Conservation (phyloP, 2,329 filamentous ascomycete species). For the Talaromyces sp. region DNA sequence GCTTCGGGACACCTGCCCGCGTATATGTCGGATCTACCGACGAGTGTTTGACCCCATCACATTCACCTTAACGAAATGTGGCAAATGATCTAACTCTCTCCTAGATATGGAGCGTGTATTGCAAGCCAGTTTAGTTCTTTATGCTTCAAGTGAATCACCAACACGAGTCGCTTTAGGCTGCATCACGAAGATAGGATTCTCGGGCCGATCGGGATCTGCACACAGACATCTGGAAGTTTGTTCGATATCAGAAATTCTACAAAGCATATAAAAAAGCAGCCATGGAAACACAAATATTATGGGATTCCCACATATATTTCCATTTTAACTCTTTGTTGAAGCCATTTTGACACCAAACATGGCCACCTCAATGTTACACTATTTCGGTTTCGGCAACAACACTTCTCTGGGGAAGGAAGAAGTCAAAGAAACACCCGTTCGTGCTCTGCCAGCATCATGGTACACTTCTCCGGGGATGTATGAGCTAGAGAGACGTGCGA, state of each 20-base stretch:
- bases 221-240: neutral
- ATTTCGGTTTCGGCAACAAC: neutral
- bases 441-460: conserved; percentile 45
- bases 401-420: neutral
- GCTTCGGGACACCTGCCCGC: neutral
- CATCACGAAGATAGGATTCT: neutral
- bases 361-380: neutral
- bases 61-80: neutral
- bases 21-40: neutral
- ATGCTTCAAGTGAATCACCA: neutral
- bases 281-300: neutral
- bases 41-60: neutral
- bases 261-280: neutral
- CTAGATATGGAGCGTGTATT: neutral
- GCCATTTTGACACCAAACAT: neutral
- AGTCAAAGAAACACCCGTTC: neutral
- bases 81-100: neutral
- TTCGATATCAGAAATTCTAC: neutral
- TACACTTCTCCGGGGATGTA: conserved; percentile 40
- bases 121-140: neutral
- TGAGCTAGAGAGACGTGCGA: conserved; percentile 52
- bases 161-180: neutral
- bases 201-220: neutral
- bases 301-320: neutral
- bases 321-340: neutral